Evolutionary conservation across 2,329 filamentous ascomycete genomes (phyloP).

Genomic region (Cladosporium phlei): DNA sequence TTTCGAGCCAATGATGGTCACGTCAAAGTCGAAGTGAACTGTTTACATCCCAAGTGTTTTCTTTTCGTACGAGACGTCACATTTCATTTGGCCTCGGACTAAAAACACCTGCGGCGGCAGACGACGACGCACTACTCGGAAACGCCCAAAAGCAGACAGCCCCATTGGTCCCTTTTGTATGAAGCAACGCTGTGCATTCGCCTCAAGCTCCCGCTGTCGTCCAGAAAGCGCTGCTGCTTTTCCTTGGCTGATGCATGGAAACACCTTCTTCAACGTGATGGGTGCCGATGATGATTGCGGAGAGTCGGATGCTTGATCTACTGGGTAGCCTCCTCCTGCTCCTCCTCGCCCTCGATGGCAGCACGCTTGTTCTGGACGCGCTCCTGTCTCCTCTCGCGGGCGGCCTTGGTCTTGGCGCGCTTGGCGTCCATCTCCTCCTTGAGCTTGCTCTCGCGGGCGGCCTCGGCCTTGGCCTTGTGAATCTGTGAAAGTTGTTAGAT

Average conservation of each 20-base stretch:
- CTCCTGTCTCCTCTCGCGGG: constrained; percentile 96
- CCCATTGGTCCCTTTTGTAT: constrained; percentile 10
- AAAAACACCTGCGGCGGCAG: constrained; percentile 9
- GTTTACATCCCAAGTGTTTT: too few relatives aligned
- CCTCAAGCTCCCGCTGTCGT: constrained; percentile 14
- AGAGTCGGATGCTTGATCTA: constrained; percentile 10
- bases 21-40: too few relatives aligned
- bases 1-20: too few relatives aligned
- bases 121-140: constrained; percentile 14
- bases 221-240: constrained; percentile 13
- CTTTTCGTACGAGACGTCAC: constrained; percentile 14
- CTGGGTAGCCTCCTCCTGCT: constrained; percentile 37
- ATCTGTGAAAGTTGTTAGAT: constrained; percentile 57
- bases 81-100: constrained; percentile 12
- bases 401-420: constrained; percentile 99
- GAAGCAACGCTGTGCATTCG: constrained; percentile 13
- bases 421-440: constrained; percentile 99
- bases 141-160: constrained; percentile 12
- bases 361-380: constrained; percentile 86
- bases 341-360: constrained; percentile 70
- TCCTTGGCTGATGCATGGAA: constrained; percentile 15
- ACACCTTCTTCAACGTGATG: constrained; percentile 12
- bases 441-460: constrained; percentile 88
- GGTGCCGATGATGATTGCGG: constrained; percentile 11
- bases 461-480: constrained; percentile 99